Percentiles rank a stretch among this genome's conserved stretches.
phyloP scores from a whole-genome alignment of 257 asterid species.

The Rubia yunnanensis region DNA sequence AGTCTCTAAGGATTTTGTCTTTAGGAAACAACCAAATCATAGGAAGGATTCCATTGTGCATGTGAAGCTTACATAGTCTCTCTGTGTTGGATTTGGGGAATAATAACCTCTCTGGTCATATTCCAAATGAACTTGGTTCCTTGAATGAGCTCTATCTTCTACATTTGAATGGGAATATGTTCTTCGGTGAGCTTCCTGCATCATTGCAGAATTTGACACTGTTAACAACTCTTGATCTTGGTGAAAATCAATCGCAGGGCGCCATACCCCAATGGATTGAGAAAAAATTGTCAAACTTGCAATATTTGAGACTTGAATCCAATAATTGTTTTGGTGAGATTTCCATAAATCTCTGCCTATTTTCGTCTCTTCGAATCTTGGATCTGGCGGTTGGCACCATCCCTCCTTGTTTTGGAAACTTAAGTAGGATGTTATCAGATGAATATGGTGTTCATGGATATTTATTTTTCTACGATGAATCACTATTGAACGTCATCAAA shows the following conservation, averaged over 20 bases:
- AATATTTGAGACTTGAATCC: constrained; percentile 15
- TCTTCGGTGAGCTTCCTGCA: neutral
- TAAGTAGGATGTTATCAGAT: constrained; percentile 14
- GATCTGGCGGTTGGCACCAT: constrained; percentile 23
- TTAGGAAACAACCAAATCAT: neutral
- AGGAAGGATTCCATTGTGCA: constrained; percentile 6
- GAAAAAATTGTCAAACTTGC: neutral
- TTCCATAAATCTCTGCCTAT: constrained; percentile 16
- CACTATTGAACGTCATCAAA: neutral
- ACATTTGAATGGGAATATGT: constrained; percentile 20
- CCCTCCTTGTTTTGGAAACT: constrained; percentile 19
- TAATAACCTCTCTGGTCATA: constrained; percentile 14
- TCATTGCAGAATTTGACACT: neutral
- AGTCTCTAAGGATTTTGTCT: neutral
- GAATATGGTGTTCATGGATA: neutral
- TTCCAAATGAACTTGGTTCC: constrained; percentile 17
- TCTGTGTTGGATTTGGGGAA: constrained; percentile 7
- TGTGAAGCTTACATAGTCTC: constrained; percentile 7
- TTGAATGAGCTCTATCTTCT: constrained; percentile 10
- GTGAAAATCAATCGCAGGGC: constrained; percentile 4
- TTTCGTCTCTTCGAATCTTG: constrained; percentile 15
- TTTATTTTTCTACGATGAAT: no score
- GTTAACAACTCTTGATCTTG: neutral
- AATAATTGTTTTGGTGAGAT: constrained; percentile 19
- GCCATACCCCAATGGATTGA: constrained; percentile 20